phyloP scores from a whole-genome alignment of 805 yeast genomes.

The Metahyphopichia silvanorum region DNA sequence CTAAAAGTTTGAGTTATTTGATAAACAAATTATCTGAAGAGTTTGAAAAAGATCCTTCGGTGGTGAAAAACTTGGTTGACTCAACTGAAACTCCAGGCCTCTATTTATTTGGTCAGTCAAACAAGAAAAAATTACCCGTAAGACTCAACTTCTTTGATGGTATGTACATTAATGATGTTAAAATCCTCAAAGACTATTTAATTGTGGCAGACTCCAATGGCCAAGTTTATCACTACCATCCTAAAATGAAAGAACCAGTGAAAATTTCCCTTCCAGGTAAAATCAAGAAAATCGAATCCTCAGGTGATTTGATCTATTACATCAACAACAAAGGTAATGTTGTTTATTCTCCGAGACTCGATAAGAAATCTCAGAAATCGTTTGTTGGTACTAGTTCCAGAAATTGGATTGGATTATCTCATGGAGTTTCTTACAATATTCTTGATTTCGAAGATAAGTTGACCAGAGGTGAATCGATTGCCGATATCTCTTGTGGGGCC shows the following conservation, averaged over 20 bases:
- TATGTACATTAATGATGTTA: slow-evolving; percentile 53
- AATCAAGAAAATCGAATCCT: slow-evolving; percentile 32
- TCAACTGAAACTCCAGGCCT: slow-evolving; percentile 29
- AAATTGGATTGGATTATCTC: slow-evolving; percentile 21
- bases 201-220: slow-evolving; percentile 70
- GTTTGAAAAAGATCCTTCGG: slow-evolving; percentile 13
- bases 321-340: slow-evolving; percentile 38
- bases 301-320: slow-evolving; percentile 50
- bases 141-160: slow-evolving; percentile 65
- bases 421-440: slow-evolving; percentile 4
- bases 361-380: slow-evolving; percentile 6
- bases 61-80: slow-evolving; percentile 15
- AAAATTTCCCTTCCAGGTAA: slow-evolving; percentile 25
- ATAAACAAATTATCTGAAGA: slow-evolving; percentile 22
- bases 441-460: slow-evolving; percentile 8
- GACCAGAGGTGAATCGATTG: slow-evolving; percentile 32
- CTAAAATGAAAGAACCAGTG: slow-evolving; percentile 27
- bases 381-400: slow-evolving; percentile 13
- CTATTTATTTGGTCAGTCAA: slow-evolving; percentile 30
- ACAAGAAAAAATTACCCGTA: slow-evolving; percentile 48
- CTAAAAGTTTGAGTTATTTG: slow-evolving; percentile 21
- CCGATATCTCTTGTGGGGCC: slow-evolving; percentile 56
- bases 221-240: slow-evolving; percentile 71
- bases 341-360: slow-evolving; percentile 25
- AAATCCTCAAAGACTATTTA: slow-evolving; percentile 42